A percentile compares a stretch with the other conserved stretches of the same genome.
phyloP scores from a whole-genome alignment of 108 stramenopile genomes.

The Pseudonitzschia multistriata region DNA sequence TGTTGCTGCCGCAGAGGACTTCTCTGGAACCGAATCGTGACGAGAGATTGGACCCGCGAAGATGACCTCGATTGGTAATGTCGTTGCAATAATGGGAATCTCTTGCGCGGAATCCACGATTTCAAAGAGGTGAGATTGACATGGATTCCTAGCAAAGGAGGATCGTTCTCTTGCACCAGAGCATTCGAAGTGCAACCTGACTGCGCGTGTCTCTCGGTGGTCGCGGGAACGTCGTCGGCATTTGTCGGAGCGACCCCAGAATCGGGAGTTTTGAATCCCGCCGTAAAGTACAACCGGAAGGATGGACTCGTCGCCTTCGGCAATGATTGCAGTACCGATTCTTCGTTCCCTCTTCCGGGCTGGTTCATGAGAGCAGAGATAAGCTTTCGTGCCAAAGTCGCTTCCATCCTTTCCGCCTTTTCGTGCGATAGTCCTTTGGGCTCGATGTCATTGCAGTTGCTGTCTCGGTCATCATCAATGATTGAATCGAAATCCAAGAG shows the following conservation, averaged over 20 bases:
- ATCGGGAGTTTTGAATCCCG: neutral
- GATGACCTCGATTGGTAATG: neutral
- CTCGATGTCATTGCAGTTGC: neutral
- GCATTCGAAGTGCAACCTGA: neutral
- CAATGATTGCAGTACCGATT: neutral
- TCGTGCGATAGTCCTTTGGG: neutral
- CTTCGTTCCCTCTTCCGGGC: neutral
- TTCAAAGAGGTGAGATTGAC: too few relatives aligned
- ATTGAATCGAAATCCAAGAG: conserved; percentile 3
- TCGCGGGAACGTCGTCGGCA: neutral
- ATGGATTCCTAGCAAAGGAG: neutral
- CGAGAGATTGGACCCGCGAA: conserved; percentile 5
- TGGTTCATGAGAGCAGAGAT: conserved; percentile 9
- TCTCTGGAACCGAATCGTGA: neutral
- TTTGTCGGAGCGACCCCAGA: neutral
- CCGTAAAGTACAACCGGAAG: conserved; percentile 14
- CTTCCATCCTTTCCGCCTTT: neutral
- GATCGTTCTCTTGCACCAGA: neutral
- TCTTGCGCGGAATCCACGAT: conserved; percentile 6
- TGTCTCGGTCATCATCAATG: neutral
- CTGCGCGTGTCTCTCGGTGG: neutral
- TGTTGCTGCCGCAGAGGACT: neutral
- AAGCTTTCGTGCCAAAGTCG: neutral
- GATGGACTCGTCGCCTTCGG: neutral
- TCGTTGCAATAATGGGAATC: conserved; percentile 2